Conservation (phyloP, 495 filamentous ascomycete genomes). For the Tuber aestivum region DNA sequence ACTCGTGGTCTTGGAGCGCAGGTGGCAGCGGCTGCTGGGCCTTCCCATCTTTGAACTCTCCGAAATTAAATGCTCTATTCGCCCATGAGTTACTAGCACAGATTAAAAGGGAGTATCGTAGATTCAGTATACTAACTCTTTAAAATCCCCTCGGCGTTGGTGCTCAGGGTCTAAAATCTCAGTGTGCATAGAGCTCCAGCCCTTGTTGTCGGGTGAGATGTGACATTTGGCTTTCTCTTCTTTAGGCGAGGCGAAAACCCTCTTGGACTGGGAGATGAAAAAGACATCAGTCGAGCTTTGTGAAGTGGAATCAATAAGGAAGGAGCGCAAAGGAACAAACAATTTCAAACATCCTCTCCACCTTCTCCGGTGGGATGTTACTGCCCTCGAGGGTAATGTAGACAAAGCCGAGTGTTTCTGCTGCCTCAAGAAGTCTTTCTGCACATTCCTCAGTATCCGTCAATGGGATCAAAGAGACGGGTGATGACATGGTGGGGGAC, state of each 20-base stretch:
- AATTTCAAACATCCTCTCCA: conserved; percentile 69
- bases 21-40: conserved; percentile 74
- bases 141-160: conserved; percentile 87
- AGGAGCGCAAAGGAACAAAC: conserved; percentile 47
- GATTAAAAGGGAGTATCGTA: not conserved
- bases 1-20: conserved; percentile 55
- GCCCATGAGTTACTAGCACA: conserved; percentile 11
- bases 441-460: conserved; percentile 56
- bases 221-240: conserved; percentile 67
- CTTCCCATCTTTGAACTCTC: conserved; percentile 63
- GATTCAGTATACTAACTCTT: conserved; percentile 59
- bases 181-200: conserved; percentile 82
- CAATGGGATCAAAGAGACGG: conserved; percentile 78
- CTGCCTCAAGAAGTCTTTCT: conserved; percentile 69
- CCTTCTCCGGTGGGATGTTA: conserved; percentile 60
- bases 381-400: conserved; percentile 70
- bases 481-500: conserved; percentile 20
- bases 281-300: conserved; percentile 11
- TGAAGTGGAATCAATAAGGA: conserved; percentile 1
- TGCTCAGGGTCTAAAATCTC: conserved; percentile 81
- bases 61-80: conserved; percentile 82
- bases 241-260: conserved; percentile 66
- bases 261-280: conserved; percentile 55
- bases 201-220: conserved; percentile 73
- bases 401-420: conserved; percentile 75